Evolutionary conservation across 148 eudicot species (phyloP), one percentile per base, ranked within the genome.

Genomic region (Linanthus parryae): DNA sequence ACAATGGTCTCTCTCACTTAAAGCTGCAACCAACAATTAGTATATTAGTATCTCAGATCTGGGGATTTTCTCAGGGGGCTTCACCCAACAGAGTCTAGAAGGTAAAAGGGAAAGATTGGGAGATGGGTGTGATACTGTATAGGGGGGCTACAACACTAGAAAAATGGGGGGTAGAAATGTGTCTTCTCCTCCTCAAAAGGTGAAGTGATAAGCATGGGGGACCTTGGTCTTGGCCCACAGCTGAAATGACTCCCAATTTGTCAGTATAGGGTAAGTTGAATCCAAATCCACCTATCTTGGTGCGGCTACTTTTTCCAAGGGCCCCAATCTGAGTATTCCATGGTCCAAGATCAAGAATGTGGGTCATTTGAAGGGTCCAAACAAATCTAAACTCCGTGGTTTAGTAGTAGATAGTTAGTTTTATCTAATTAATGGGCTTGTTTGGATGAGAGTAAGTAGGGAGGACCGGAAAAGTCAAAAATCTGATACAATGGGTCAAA

Each of bases 1-100:
- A 25, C 15, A 56, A 6, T 22, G 39, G n/a, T n/a, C n/a, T n/a
- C n/a, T n/a, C n/a, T 28, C 37, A 18, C 12, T 6, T 14, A 56
- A 56, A 44, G 61, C 61, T 44, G 61, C 51, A 21, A 31, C 49
- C 3, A 52, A 31, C 13, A 14, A n/a, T 56, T 44, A 19, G 41
- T 26, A 23, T 12, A 17, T 11, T 17, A n/a, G n/a, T n/a, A n/a
- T 34, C 1, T 1, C 10, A 25, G 18, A 29, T 56, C 29, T 56
- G 48, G 48, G 48, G 37, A 14, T 41, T 56, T 56, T 41, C 48
- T 28, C 40, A 28, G 28, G 48, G 13, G 19, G n/a, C n/a, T n/a
- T n/a, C n/a, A n/a, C 59, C 48, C 41, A 56, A 41, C 48, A 20
- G 25, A 28, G 10, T 7, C 36, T 1, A 28, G 9, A 23, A 29